Percentiles rank a stretch among this genome's conserved stretches.
Conservation (phyloP, 78 protist species). For the Carpediemonas membranifera region DNA sequence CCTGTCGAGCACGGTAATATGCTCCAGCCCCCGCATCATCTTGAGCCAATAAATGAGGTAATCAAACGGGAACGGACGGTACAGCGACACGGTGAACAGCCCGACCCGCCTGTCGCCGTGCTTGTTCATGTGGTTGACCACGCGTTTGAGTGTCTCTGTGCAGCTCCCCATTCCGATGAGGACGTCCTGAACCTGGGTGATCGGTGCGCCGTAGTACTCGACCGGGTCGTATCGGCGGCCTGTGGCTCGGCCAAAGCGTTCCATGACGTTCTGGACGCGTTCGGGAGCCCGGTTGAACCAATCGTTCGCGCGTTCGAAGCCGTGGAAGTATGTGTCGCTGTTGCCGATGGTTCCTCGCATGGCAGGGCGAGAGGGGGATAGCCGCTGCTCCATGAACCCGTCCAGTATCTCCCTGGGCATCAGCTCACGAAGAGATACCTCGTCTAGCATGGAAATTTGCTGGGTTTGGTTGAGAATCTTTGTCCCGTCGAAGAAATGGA, state of each 20-base stretch:
- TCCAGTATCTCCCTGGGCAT: slow-evolving; percentile 23
- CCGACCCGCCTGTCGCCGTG: slow-evolving; percentile 51
- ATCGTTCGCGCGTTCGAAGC: slow-evolving; percentile 37
- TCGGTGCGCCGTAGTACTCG: slow-evolving; percentile 48
- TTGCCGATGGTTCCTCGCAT: slow-evolving; percentile 43
- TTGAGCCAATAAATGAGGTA: slow-evolving; percentile 29
- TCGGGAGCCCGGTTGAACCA: slow-evolving; percentile 33
- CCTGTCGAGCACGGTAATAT: slow-evolving; percentile 47
- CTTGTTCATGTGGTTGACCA: slow-evolving; percentile 3
- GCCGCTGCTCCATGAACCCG: slow-evolving; percentile 46
- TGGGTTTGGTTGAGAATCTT: slow-evolving; percentile 43
- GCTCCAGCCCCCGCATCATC: slow-evolving; percentile 31
- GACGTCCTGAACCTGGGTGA: slow-evolving; percentile 47
- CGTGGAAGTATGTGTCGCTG: slow-evolving; percentile 39
- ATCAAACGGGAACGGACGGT: slow-evolving; percentile 43
- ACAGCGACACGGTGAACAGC: slow-evolving; percentile 43
- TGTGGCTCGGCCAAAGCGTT: slow-evolving; percentile 6
- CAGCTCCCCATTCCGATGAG: slow-evolving; percentile 50
- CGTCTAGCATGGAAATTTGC: slow-evolving; percentile 23
- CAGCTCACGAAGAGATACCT: background rate
- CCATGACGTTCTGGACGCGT: slow-evolving; percentile 23
- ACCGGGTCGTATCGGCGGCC: slow-evolving; percentile 39
- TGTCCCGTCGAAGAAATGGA: slow-evolving; percentile 65
- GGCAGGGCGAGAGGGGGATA: slow-evolving; percentile 39
- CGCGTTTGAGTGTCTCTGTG: slow-evolving; percentile 17